These are phyloP conservation scores for Euptelea pleiosperma DNA, from an alignment of 164 flowering plant species.

Conservation along the genomic window DNA sequence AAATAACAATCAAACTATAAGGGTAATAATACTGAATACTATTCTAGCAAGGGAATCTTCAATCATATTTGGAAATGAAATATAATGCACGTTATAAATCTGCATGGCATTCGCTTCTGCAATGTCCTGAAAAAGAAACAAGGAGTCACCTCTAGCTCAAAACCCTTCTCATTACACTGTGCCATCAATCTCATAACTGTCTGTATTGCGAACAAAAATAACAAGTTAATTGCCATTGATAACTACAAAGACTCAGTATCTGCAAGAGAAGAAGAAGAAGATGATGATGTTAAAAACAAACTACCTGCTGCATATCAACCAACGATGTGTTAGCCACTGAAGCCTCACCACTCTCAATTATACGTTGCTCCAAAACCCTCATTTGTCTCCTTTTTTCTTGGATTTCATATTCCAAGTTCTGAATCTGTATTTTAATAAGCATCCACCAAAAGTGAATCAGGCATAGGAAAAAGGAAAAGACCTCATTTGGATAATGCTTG, in stretches of 20 bases:
- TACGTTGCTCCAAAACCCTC: conserved; percentile 77
- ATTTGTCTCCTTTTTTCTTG: conserved; percentile 79
- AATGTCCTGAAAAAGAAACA: conserved; percentile 1
- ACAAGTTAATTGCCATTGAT: background rate
- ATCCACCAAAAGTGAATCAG: background rate
- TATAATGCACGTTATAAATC: too few species aligned
- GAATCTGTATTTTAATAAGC: conserved; percentile 45
- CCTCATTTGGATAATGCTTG: background rate
- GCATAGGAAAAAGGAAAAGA: background rate
- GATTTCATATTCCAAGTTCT: conserved; percentile 81
- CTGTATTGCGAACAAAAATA: conserved; percentile 36
- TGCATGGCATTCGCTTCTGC: background rate
- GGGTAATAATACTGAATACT: background rate
- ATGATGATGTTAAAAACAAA: conserved; percentile 5
- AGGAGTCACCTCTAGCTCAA: conserved; percentile 82
- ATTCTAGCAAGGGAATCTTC: background rate
- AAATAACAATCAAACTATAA: background rate
- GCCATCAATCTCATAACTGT: conserved; percentile 78
- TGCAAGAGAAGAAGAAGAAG: background rate
- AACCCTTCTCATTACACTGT: conserved; percentile 85
- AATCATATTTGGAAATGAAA: background rate
- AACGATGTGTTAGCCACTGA: conserved; percentile 78
- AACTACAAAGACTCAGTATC: background rate
- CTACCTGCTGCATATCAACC: conserved; percentile 97
- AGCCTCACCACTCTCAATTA: conserved; percentile 78